These are phyloP conservation scores for Cutaneotrichosporon arboriforme DNA, from an alignment of 1,284 basidiomycete genomes.

Conservation along the genomic window DNA sequence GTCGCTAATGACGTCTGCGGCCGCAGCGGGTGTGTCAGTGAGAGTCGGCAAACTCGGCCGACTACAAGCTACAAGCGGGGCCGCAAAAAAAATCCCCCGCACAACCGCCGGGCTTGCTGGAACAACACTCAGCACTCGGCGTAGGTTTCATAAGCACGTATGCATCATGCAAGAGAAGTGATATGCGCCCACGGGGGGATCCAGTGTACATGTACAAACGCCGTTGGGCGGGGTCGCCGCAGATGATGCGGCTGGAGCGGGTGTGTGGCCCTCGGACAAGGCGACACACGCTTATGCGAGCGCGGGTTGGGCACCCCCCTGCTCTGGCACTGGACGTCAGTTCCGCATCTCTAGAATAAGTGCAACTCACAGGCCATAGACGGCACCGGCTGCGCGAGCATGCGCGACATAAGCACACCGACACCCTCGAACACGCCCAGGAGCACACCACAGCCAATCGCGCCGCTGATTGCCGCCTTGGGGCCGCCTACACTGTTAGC, in stretches of 20 bases:
- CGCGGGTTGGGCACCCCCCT: constrained; percentile 29
- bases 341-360: neutral
- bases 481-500: constrained; percentile 92
- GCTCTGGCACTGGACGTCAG: constrained; percentile 30
- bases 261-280: too few species aligned
- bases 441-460: constrained; percentile 92
- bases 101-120: too few species aligned
- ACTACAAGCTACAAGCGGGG: too few species aligned
- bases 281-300: constrained; percentile 17
- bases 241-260: neutral
- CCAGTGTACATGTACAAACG: constrained; percentile 7
- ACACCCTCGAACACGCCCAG: constrained; percentile 82
- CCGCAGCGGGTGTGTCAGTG: too few species aligned
- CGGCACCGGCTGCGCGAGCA: constrained; percentile 47
- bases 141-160: neutral
- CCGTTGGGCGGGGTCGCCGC: neutral
- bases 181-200: neutral
- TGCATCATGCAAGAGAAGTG: constrained; percentile 6
- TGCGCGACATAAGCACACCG: constrained; percentile 46
- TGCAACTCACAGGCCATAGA: constrained; percentile 44
- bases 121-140: too few species aligned
- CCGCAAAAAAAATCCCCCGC: too few species aligned
- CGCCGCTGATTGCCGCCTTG: constrained; percentile 78
- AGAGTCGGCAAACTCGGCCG: too few species aligned
- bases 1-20: too few species aligned